Percentiles rank a stretch among this genome's conserved stretches.
Evolutionary conservation across 177 flowering plant genomes (phyloP).

Genomic region (Vitis hybrid): DNA sequence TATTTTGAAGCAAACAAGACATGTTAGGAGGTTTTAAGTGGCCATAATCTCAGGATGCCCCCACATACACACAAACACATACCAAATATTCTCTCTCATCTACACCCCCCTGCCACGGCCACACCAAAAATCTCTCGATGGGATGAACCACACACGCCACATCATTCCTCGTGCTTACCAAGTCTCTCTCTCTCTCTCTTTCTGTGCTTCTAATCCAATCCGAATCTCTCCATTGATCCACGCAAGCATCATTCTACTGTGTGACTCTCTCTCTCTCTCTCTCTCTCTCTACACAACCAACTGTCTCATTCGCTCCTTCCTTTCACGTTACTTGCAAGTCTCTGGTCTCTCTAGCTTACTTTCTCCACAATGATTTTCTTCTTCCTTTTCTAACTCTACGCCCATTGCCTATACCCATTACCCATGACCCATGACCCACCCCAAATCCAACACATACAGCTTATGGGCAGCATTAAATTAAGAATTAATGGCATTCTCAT

Average conservation of each 20-base stretch:
- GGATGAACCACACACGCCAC: conserved; percentile 14
- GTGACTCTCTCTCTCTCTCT: conserved; percentile 9
- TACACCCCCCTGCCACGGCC: conserved; percentile 27
- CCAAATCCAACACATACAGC: not conserved
- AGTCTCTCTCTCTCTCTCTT: not conserved
- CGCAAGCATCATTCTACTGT: conserved; percentile 28
- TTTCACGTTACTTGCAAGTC: conserved; percentile 8
- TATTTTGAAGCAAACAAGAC: conserved; percentile 24
- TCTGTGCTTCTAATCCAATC: conserved; percentile 5
- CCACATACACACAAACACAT: conserved; percentile 21
- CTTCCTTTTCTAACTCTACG: not conserved
- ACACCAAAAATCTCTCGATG: conserved; percentile 9
- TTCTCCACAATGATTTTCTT: not conserved
- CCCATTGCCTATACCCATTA: too few relatives aligned
- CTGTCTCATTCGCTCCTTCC: conserved; percentile 15
- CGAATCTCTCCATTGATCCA: conserved; percentile 25
- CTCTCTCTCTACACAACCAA: conserved; percentile 1
- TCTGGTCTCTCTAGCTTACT: not conserved
- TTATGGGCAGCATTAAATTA: too few relatives aligned
- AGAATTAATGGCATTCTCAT: too few relatives aligned
- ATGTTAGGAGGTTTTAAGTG: conserved; percentile 29
- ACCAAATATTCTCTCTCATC: not conserved
- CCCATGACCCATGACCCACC: not conserved
- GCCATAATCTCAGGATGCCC: conserved; percentile 20
- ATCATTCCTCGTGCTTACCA: conserved; percentile 35